Percentiles rank a stretch among this genome's conserved stretches.
Evolutionary conservation across 352 stramenopile species (phyloP).

Genomic region (Pythium guiyangense): DNA sequence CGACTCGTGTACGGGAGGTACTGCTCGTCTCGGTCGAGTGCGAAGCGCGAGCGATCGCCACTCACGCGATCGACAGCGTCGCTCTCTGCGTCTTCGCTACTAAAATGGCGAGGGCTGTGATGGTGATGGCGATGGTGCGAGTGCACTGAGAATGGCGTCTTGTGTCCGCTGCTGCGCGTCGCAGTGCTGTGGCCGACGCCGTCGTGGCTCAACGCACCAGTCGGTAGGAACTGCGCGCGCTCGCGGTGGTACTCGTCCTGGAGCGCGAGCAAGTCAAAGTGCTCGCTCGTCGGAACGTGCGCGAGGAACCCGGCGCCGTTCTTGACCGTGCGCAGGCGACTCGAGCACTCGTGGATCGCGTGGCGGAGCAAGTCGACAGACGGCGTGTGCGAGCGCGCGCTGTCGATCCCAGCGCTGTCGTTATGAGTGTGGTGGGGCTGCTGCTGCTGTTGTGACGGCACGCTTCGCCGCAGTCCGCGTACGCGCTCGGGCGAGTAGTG

Average conservation of each 20-base stretch:
- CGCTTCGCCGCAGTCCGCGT: constrained; percentile 18
- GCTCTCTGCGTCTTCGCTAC: not conserved
- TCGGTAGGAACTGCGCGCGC: not conserved
- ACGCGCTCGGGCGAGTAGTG: constrained; percentile 51
- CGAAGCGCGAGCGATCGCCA: not conserved
- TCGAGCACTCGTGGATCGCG: constrained; percentile 47
- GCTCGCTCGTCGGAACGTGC: constrained; percentile 23
- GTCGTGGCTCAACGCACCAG: not conserved
- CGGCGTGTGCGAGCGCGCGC: constrained; percentile 12
- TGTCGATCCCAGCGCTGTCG: constrained; percentile 6
- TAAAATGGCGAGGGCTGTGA: not conserved
- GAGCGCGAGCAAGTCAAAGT: constrained; percentile 29
- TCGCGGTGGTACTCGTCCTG: constrained; percentile 24
- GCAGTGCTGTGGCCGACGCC: not conserved
- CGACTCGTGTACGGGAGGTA: constrained; percentile 75
- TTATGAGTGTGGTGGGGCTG: not conserved
- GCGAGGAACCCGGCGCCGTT: constrained; percentile 48
- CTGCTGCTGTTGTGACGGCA: constrained; percentile 3
- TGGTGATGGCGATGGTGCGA: not conserved
- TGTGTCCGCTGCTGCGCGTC: not conserved
- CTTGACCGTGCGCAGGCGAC: constrained; percentile 36
- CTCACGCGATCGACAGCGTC: constrained; percentile 2
- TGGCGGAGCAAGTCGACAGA: constrained; percentile 47
- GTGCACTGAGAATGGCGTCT: not conserved
- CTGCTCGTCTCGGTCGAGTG: constrained; percentile 8